Evolutionary conservation across 208 protist genomes (phyloP), one percentile per base, ranked within the genome.

Genomic region (Porcisia hertigi): DNA sequence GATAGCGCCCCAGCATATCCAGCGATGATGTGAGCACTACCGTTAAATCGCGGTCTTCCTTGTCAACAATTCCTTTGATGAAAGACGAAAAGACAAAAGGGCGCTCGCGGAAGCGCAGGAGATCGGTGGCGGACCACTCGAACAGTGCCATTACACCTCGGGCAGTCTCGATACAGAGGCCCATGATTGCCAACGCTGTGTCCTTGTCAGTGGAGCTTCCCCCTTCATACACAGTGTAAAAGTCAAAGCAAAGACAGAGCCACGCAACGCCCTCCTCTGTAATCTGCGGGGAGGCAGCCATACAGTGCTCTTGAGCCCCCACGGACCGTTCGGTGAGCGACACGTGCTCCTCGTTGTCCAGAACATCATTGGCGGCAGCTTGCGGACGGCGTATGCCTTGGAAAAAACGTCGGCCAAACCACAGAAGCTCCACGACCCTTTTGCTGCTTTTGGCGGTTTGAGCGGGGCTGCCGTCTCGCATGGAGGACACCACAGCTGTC

Each of bases 11-110:
- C 43, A 82, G 69, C 52, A 82, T 67, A 66, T 82, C 78, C 12
- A 82, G 73, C n/a, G 79, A 79, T 23, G 74, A 70, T 1, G 69
- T 74, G 34, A 79, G 23, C 36, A 84, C 71, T 16, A 63, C 66
- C 80, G 58, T 71, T 72, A 85, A 47, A 34, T 85, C 75, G 18
- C 72, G 58, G 16, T 85, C 80, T 52, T 85, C 80, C 62, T 81
- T 79, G 45, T 84, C 80, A 8, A 84, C 80, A 16, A 84, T 57
- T 7, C 69, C 72, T 41, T 63, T 78, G 8, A 78, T 39, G 52
- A 82, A 78, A 4, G 78, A 78, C 5, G 78, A 82, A 47, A 82
- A 82, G 39, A 82, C 78, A 65, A 82, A 82, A 41, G 78, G 78
- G 5, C 73, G 78, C 73, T 77, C 73, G 36, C 78, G 78, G 58